These are phyloP conservation scores for Quillaja saponaria DNA, from an alignment of 306 rosid species.

Conservation along the genomic window DNA sequence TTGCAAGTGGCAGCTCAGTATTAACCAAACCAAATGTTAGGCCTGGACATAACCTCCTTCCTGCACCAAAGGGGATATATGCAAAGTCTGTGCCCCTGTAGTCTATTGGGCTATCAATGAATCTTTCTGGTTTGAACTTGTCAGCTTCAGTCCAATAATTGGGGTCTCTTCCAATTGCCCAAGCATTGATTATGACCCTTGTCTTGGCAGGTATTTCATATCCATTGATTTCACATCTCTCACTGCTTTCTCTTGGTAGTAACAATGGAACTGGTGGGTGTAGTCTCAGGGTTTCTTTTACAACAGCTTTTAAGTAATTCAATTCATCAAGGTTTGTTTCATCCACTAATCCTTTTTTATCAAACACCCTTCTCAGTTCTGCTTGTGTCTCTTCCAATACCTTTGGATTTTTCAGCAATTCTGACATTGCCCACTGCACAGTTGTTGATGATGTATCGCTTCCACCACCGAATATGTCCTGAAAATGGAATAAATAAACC, in stretches of 20 bases:
- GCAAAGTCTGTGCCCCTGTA: background rate
- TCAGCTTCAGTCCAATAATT: too few relatives aligned
- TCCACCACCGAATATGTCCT: constrained; percentile 27
- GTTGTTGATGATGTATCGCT: constrained; percentile 19
- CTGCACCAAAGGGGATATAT: constrained; percentile 20
- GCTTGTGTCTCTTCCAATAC: constrained; percentile 11
- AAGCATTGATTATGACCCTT: too few relatives aligned
- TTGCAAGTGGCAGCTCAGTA: constrained; percentile 3
- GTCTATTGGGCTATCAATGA: background rate
- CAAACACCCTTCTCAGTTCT: constrained; percentile 17
- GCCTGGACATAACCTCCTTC: constrained; percentile 13
- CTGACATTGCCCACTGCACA: constrained; percentile 22
- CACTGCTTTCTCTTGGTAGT: too few relatives aligned
- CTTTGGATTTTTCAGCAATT: constrained; percentile 10
- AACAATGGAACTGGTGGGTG: too few relatives aligned
- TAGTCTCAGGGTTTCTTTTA: too few relatives aligned
- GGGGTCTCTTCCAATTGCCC: too few relatives aligned
- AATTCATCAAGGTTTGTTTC: constrained; percentile 6
- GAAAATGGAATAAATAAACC: background rate
- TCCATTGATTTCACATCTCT: too few relatives aligned
- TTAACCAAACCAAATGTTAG: background rate
- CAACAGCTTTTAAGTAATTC: background rate
- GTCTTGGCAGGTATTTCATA: too few relatives aligned
- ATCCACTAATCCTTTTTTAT: background rate
- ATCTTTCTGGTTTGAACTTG: too few relatives aligned